Percentiles rank a stretch among this genome's conserved stretches.
Evolutionary conservation across 2,329 filamentous ascomycete species (phyloP).

Genomic region (Aureobasidium sp.): DNA sequence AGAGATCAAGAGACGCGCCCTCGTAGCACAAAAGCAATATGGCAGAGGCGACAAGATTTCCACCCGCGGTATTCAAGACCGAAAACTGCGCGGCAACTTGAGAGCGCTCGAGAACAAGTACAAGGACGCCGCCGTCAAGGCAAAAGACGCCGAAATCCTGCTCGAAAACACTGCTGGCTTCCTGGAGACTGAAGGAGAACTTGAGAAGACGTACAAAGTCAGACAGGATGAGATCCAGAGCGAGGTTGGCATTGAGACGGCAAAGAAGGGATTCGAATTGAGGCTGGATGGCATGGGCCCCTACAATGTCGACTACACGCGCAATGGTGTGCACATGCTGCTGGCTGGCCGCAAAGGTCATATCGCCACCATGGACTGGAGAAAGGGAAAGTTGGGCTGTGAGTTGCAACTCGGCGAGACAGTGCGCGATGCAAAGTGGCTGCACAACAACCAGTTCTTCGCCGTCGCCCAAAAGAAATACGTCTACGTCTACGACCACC

Average conservation of each 20-base stretch:
- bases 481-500: conserved; percentile 90
- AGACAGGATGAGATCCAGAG: conserved; percentile 75
- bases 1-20: conserved; percentile 24
- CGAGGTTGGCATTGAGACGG: conserved; percentile 70
- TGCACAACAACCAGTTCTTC: conserved; percentile 92
- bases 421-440: conserved; percentile 78
- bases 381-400: conserved; percentile 80
- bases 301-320: conserved; percentile 80
- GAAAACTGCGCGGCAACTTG: conserved; percentile 77
- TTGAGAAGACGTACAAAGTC: conserved; percentile 89
- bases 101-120: conserved; percentile 73
- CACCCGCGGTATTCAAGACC: conserved; percentile 69
- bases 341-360: conserved; percentile 88
- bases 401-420: conserved; percentile 89
- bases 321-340: conserved; percentile 78
- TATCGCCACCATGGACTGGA: conserved; percentile 94
- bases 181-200: conserved; percentile 75
- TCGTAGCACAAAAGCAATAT: conserved; percentile 55
- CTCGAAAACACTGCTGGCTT: conserved; percentile 81
- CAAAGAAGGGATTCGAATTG: conserved; percentile 87
- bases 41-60: conserved; percentile 73
- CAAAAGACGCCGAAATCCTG: conserved; percentile 92
- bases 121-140: conserved; percentile 68
- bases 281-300: conserved; percentile 76
- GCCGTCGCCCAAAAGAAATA: conserved; percentile 94